Conservation (phyloP, 2,329 filamentous ascomycete species). For the Elsinoe fawcettii region DNA sequence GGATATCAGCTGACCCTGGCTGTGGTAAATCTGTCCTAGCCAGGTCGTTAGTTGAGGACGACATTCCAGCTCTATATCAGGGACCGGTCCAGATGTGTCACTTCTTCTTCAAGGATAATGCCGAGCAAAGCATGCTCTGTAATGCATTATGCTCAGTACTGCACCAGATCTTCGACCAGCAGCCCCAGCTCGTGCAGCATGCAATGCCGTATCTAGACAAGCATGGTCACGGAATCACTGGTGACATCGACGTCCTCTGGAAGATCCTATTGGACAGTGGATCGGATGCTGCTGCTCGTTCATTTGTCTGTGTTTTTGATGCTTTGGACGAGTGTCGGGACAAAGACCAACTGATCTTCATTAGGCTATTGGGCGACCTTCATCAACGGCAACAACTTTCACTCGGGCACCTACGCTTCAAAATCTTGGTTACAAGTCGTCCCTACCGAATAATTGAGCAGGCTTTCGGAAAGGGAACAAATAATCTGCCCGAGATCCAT, state of each 20-base stretch:
- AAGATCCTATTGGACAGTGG: constrained; percentile 16
- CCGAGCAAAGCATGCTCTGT: constrained; percentile 26
- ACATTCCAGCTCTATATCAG: constrained; percentile 11
- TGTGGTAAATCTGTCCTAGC: too few species aligned
- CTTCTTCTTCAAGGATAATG: constrained; percentile 36
- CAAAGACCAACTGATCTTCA: constrained; percentile 16
- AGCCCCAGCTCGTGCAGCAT: constrained; percentile 24
- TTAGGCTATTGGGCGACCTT: constrained; percentile 16
- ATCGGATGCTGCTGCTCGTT: constrained; percentile 10
- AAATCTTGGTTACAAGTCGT: constrained; percentile 22
- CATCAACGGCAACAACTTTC: not conserved
- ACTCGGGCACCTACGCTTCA: constrained; percentile 11
- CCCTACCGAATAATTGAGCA: constrained; percentile 17
- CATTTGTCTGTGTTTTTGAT: constrained; percentile 24
- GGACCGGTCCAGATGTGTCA: constrained; percentile 22
- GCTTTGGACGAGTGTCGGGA: constrained; percentile 25
- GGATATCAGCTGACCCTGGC: too few species aligned
- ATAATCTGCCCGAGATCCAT: constrained; percentile 13
- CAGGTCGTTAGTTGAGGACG: constrained; percentile 29
- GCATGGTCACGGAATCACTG: constrained; percentile 20
- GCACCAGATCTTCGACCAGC: constrained; percentile 31
- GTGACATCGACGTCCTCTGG: constrained; percentile 19
- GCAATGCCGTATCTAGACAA: constrained; percentile 20
- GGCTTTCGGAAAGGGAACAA: not conserved
- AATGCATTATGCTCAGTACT: constrained; percentile 32